A percentile compares a stretch with the other conserved stretches of the same genome.
These are phyloP conservation scores for Suillus subaureus DNA, from an alignment of 768 basidiomycete species.

Conservation along the genomic window DNA sequence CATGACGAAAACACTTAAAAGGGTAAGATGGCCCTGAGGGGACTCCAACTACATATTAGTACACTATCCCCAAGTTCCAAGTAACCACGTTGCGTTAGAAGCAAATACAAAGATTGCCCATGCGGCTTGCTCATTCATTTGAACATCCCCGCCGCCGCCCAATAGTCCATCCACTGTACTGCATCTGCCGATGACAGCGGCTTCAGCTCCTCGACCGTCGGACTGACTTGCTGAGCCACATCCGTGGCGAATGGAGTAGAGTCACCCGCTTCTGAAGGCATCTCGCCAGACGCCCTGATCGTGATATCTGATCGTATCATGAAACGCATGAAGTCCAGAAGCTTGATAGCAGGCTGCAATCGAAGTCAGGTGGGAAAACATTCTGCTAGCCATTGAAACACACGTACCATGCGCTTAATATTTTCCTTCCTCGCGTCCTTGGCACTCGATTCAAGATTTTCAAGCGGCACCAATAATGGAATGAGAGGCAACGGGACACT, in stretches of 20 bases:
- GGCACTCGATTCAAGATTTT: conserved; percentile 19
- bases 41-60: not conserved
- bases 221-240: conserved; percentile 34
- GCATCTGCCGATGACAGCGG: conserved; percentile 30
- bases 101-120: not conserved
- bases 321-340: conserved; percentile 30
- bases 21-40: not conserved
- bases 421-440: conserved; percentile 22
- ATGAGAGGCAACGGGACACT: conserved; percentile 29
- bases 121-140: not conserved
- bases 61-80: not conserved
- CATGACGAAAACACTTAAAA: not conserved
- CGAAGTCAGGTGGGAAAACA: conserved; percentile 27
- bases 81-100: conserved; percentile 3
- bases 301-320: conserved; percentile 22
- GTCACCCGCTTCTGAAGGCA: conserved; percentile 9
- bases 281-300: not conserved
- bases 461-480: conserved; percentile 36
- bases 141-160: conserved; percentile 33
- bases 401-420: conserved; percentile 33
- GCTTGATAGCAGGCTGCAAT: conserved; percentile 37
- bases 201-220: conserved; percentile 33
- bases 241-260: conserved; percentile 25
- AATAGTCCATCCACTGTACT: conserved; percentile 41
- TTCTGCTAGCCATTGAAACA: conserved; percentile 47